Percentiles rank a stretch among this genome's conserved stretches.
Conservation (phyloP, 257 asterid genomes). For the Voacanga thouarsii region DNA sequence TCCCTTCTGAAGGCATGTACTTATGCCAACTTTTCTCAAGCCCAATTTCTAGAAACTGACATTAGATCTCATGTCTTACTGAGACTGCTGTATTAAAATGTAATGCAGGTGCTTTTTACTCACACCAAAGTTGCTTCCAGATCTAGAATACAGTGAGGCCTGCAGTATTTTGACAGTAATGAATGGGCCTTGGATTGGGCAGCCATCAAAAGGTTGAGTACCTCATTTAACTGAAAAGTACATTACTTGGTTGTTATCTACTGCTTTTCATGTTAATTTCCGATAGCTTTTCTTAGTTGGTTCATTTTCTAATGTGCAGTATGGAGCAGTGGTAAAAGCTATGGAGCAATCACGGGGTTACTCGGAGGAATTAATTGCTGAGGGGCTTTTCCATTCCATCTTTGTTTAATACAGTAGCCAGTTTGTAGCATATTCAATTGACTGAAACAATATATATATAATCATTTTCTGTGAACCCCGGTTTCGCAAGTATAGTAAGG, state of each 20-base stretch:
- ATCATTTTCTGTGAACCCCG: too few relatives aligned
- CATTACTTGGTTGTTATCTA: background rate
- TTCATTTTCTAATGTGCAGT: slow-evolving; percentile 39
- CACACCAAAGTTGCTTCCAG: slow-evolving; percentile 81
- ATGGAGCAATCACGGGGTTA: slow-evolving; percentile 46
- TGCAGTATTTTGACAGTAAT: slow-evolving; percentile 78
- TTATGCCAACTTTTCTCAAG: background rate
- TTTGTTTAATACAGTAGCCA: slow-evolving; percentile 2
- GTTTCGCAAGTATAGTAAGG: too few relatives aligned
- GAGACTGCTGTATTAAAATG: slow-evolving; percentile 1
- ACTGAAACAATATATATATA: too few relatives aligned
- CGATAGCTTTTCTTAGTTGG: background rate
- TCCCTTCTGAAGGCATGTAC: background rate
- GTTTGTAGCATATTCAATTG: background rate
- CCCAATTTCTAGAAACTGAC: background rate
- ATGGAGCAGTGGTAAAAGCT: slow-evolving; percentile 75
- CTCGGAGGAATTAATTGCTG: slow-evolving; percentile 29
- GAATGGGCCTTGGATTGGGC: slow-evolving; percentile 95
- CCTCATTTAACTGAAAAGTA: background rate
- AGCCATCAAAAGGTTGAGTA: slow-evolving; percentile 74
- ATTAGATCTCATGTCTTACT: background rate
- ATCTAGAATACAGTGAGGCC: slow-evolving; percentile 72
- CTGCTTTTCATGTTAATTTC: background rate
- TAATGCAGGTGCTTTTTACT: slow-evolving; percentile 82
- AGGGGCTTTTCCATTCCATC: background rate